Conservation (phyloP, 306 rosid species). For the Vigna trinervia region DNA sequence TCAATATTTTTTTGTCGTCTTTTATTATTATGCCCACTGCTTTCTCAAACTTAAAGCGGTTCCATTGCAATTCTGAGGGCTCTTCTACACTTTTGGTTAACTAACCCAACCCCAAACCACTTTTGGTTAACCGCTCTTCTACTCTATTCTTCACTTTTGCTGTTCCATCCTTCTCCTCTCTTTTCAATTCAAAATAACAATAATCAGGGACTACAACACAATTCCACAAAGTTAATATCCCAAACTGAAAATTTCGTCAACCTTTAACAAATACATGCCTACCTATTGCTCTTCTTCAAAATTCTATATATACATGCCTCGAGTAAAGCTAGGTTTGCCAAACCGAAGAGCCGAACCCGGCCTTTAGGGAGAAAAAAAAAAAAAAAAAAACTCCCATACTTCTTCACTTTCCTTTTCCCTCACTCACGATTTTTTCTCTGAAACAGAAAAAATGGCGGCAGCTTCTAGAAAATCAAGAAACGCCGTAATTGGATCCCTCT, state of each 20-base stretch:
- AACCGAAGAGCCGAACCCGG: slow-evolving; percentile 62
- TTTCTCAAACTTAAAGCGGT: slow-evolving; percentile 54
- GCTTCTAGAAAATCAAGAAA: slow-evolving; percentile 69
- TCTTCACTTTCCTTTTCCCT: slow-evolving; percentile 8
- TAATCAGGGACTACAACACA: slow-evolving; percentile 25
- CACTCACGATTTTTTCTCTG: background rate
- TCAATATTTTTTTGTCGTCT: slow-evolving; percentile 36
- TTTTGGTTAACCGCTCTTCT: slow-evolving; percentile 39
- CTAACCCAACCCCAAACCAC: slow-evolving; percentile 37
- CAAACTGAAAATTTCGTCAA: slow-evolving; percentile 30
- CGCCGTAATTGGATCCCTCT: slow-evolving; percentile 59
- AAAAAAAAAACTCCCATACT: background rate
- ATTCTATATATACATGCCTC: slow-evolving; percentile 71
- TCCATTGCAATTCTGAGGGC: slow-evolving; percentile 47
- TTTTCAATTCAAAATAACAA: no score
- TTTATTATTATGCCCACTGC: slow-evolving; percentile 54
- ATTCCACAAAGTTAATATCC: slow-evolving; percentile 40
- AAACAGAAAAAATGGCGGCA: slow-evolving; percentile 61
- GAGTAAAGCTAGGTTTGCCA: slow-evolving; percentile 88
- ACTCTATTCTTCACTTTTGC: background rate
- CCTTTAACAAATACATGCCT: background rate
- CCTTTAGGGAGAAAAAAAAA: background rate
- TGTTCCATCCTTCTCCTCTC: slow-evolving; percentile 25
- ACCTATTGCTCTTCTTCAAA: background rate
- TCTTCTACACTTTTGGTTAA: slow-evolving; percentile 29